phyloP scores from a whole-genome alignment of 352 stramenopile species.

The Phytophthora ramorum region DNA sequence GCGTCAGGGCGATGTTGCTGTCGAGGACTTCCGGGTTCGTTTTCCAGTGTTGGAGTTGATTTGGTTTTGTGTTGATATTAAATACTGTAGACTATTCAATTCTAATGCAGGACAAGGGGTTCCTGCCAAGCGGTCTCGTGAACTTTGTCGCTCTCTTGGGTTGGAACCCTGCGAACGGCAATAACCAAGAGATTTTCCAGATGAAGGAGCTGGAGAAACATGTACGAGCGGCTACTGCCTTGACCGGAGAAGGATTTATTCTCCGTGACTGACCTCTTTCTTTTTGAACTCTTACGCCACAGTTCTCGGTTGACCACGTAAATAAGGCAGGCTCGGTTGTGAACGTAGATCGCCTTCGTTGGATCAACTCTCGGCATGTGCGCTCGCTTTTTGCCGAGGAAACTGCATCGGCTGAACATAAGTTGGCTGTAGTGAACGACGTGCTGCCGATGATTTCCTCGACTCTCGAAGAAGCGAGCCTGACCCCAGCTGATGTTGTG shows the following conservation, averaged over 20 bases:
- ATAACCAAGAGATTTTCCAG: constrained; percentile 97
- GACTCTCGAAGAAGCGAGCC: constrained; percentile 42
- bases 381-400: constrained; percentile 74
- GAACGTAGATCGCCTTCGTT: constrained; percentile 85
- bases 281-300: constrained; percentile 1
- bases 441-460: constrained; percentile 72
- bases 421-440: constrained; percentile 59
- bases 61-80: not conserved
- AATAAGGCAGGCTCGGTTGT: constrained; percentile 92
- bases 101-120: constrained; percentile 90
- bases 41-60: not conserved
- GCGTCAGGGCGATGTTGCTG: constrained; percentile 96
- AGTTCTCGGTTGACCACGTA: constrained; percentile 89
- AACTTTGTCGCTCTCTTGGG: constrained; percentile 99
- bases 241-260: not conserved
- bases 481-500: constrained; percentile 48
- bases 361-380: constrained; percentile 92
- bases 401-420: constrained; percentile 42
- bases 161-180: constrained; percentile 95
- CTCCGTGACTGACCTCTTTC: not conserved
- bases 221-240: constrained; percentile 31
- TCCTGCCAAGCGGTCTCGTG: constrained; percentile 95
- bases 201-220: constrained; percentile 90
- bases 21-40: constrained; percentile 96
- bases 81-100: not conserved